A percentile compares a stretch with the other conserved stretches of the same genome.
phyloP scores from a whole-genome alignment of 1,139 yeast species.

The Blastobotrys persicus region DNA sequence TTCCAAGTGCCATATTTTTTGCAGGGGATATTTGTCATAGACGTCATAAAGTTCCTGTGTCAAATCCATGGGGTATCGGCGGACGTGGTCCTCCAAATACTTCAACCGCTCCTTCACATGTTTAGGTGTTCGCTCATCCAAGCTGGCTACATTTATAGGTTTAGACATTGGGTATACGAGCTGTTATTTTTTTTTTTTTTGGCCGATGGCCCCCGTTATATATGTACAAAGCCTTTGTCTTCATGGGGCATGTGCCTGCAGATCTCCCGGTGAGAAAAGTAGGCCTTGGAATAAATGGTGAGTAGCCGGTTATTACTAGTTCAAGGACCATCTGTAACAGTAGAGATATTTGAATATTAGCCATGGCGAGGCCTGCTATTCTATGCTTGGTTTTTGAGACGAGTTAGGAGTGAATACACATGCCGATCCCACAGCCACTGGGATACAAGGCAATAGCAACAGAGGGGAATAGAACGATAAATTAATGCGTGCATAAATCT shows the following conservation, averaged over 20 bases:
- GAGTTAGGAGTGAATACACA: too few species aligned
- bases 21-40: neutral
- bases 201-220: neutral
- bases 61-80: neutral
- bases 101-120: neutral
- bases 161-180: neutral
- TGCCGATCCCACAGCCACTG: too few species aligned
- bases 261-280: too few species aligned
- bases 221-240: neutral
- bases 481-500: neutral
- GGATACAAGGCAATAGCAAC: neutral
- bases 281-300: too few species aligned
- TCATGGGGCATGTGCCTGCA: too few species aligned
- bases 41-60: neutral
- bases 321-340: too few species aligned
- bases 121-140: neutral
- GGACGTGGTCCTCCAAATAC: neutral
- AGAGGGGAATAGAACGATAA: neutral
- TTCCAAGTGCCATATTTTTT: neutral
- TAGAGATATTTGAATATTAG: too few species aligned
- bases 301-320: too few species aligned
- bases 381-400: too few species aligned
- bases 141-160: neutral
- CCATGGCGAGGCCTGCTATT: too few species aligned
- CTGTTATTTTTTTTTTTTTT: too few species aligned